Base-by-base conservation (phyloP, 2,329 filamentous ascomycete species). In the Ophiostoma sp. region DNA sequence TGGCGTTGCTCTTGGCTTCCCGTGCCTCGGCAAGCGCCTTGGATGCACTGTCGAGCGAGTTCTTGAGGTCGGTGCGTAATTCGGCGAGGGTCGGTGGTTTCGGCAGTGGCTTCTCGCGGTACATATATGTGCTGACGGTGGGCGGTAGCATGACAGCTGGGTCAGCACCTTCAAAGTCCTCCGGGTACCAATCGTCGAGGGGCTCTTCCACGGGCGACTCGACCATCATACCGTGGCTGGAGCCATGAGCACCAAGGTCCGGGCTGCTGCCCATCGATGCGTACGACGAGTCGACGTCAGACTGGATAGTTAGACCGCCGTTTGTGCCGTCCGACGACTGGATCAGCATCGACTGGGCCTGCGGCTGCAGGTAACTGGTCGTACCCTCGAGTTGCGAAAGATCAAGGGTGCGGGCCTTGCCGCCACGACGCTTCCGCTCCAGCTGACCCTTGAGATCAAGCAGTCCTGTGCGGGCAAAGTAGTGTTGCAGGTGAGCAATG, bases 401-500 rank as follows among this genome's bases (percentile, higher is more conserved):
- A 76, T 91, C 89, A 59, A 91, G 81, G 0, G 88, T 88, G 19
- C 84, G 85, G 19, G 83, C 87, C 78, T 88, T 88, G 75, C 86
- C 86, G 75, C 86, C 86, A 22, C 78, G 75, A 80, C 78, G 75
- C 80, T 91, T 92, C 78, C 92, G 92, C 28, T 93, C 91, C 74
- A 97, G 84, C 81, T 97, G 92, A 71, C 90, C 96, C 81, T 98
- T 98, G 73, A 95, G 94, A 79, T 99, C 96, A 69, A 99, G 84
- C 76, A 99, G 84, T 6, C 96, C 96, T 0, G 96, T 99, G 74
- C 96, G 88, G 48, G 96, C 95, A 84, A 99, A 99, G 83, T 98
- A 99, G 83, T 98, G 97, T 82, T 99, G 96, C 79, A 99, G 85
- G 84, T 99, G 96, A 72, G 95, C 94, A 78, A 99, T 99, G 82